Evolutionary conservation across 768 basidiomycete species (phyloP).

Genomic region (Boletus sp.): DNA sequence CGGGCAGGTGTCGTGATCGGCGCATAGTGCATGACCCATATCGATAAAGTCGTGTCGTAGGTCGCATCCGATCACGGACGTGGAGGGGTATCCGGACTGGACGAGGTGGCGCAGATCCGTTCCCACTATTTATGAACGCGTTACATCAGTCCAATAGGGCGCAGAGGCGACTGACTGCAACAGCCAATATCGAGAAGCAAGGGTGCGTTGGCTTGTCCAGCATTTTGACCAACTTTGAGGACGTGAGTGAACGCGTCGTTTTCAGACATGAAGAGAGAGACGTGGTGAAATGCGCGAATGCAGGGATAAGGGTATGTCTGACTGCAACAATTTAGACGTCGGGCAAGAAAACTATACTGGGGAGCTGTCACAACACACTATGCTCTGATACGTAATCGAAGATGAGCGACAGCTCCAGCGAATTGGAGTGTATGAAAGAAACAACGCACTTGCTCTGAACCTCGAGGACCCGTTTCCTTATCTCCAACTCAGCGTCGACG

Average conservation of each 20-base stretch:
- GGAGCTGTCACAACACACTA: neutral
- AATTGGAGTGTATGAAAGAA: neutral
- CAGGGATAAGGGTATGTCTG: constrained; percentile 2
- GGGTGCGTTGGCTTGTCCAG: neutral
- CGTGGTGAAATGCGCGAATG: neutral
- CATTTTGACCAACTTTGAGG: neutral
- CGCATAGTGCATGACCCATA: neutral
- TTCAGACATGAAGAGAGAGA: constrained; percentile 1
- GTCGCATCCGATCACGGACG: constrained; percentile 1
- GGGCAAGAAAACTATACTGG: neutral
- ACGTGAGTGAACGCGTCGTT: neutral
- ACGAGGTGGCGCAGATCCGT: constrained; percentile 4
- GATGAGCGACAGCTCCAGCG: neutral
- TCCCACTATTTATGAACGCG: neutral
- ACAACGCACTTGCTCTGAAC: neutral
- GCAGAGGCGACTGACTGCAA: neutral
- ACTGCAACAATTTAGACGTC: neutral
- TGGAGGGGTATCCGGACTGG: neutral
- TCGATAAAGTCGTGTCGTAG: constrained; percentile 2
- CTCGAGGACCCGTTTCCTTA: neutral
- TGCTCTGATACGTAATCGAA: neutral
- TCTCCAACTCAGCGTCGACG: neutral
- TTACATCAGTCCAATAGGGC: neutral
- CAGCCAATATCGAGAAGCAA: constrained; percentile 8
- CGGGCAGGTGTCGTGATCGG: neutral